Evolutionary conservation across 2,329 filamentous ascomycete species (phyloP).

Genomic region (Pyrenochaeta sp.): DNA sequence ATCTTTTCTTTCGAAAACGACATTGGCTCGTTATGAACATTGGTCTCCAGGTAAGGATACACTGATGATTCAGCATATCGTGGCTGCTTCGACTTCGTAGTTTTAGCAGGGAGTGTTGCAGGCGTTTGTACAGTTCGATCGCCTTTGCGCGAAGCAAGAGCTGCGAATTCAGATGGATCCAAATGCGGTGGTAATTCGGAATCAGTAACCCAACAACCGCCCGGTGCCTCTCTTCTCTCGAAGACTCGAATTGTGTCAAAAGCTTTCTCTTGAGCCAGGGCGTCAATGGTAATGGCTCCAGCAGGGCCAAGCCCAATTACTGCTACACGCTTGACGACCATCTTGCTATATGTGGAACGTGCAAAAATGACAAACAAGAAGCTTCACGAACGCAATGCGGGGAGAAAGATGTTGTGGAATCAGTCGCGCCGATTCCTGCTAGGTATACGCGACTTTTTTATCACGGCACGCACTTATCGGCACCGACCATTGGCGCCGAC

Average conservation of each 20-base stretch:
- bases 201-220: constrained; percentile 62
- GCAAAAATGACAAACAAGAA: neutral
- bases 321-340: constrained; percentile 55
- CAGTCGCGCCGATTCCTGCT: constrained; percentile 1
- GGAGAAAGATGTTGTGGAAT: neutral
- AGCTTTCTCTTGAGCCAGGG: constrained; percentile 63
- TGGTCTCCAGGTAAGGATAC: constrained; percentile 71
- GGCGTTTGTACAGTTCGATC: constrained; percentile 28
- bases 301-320: constrained; percentile 68
- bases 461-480: neutral
- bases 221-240: constrained; percentile 65
- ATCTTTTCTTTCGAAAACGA: constrained; percentile 66
- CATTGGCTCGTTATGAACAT: constrained; percentile 67
- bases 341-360: neutral
- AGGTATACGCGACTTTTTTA: constrained; percentile 1
- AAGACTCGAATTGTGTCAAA: constrained; percentile 69
- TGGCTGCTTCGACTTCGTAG: constrained; percentile 18
- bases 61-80: constrained; percentile 47
- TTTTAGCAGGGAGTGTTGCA: constrained; percentile 23
- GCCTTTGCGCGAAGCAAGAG: constrained; percentile 26
- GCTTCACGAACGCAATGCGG: neutral
- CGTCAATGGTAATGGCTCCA: constrained; percentile 67
- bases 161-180: constrained; percentile 22
- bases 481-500: neutral
- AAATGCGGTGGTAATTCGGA: constrained; percentile 26